phyloP scores from a whole-genome alignment of 2,329 filamentous ascomycete species.

The Aspergillus unguis region DNA sequence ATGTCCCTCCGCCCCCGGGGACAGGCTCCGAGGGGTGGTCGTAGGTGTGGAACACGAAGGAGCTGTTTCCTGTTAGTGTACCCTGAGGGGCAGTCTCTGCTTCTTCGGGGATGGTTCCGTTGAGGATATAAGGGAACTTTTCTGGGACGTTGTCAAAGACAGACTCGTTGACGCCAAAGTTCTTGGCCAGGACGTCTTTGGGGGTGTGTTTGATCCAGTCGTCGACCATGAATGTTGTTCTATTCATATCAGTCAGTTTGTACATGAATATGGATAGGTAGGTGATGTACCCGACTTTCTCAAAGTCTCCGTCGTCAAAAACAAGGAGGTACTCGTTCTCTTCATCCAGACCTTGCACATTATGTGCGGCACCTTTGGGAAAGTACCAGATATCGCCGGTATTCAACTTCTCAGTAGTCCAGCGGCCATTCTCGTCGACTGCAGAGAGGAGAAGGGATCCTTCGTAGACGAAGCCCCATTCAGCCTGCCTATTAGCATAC shows the following conservation, averaged over 20 bases:
- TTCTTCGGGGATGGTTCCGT: constrained; percentile 50
- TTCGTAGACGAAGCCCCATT: constrained; percentile 29
- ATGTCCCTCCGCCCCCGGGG: constrained; percentile 54
- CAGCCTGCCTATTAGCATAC: neutral
- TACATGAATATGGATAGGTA: neutral
- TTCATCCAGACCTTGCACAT: constrained; percentile 59
- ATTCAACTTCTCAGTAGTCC: constrained; percentile 53
- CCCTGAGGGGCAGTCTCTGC: constrained; percentile 46
- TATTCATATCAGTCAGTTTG: constrained; percentile 20
- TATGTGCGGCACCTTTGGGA: constrained; percentile 63
- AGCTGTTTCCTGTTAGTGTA: constrained; percentile 55
- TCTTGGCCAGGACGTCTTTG: constrained; percentile 60
- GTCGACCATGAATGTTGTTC: constrained; percentile 68
- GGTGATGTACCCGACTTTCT: constrained; percentile 52
- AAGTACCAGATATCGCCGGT: constrained; percentile 65
- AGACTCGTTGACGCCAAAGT: constrained; percentile 61
- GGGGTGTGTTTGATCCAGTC: constrained; percentile 65
- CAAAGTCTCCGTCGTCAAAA: constrained; percentile 66
- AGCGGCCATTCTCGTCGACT: constrained; percentile 59
- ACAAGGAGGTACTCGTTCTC: constrained; percentile 66
- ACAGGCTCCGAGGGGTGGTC: constrained; percentile 56
- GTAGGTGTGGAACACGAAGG: constrained; percentile 60
- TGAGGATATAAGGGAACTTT: constrained; percentile 61
- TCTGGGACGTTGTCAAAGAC: constrained; percentile 59
- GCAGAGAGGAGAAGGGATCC: constrained; percentile 59